phyloP scores from a whole-genome alignment of 1,284 basidiomycete species.

The Papiliotrema fonsecae region DNA sequence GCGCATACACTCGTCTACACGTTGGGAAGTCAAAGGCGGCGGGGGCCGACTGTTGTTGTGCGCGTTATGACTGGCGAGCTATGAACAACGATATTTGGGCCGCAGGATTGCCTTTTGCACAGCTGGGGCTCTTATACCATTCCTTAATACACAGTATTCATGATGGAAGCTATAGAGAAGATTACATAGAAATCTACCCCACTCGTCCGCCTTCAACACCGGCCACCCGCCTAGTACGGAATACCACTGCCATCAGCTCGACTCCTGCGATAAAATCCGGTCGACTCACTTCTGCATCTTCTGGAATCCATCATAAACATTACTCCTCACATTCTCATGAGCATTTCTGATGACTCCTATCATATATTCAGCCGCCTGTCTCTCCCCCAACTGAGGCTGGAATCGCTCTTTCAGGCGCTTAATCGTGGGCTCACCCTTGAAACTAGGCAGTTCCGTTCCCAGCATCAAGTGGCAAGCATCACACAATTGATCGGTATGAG shows the following conservation, averaged over 20 bases:
- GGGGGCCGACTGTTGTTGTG: no score
- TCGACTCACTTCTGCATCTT: conserved; percentile 44
- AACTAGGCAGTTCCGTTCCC: conserved; percentile 87
- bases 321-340: conserved; percentile 86
- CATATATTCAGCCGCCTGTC: conserved; percentile 91
- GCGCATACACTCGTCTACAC: no score
- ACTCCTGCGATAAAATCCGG: no score
- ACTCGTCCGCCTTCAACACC: no score
- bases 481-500: conserved; percentile 83
- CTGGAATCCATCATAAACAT: conserved; percentile 80
- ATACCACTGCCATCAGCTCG: conserved; percentile 23
- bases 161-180: no score
- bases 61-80: no score
- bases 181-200: no score
- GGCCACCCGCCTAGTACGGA: conserved; percentile 29
- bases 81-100: no score
- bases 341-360: conserved; percentile 83
- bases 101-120: no score
- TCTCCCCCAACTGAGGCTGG: conserved; percentile 72
- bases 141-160: no score
- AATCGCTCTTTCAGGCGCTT: conserved; percentile 82
- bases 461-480: conserved; percentile 90
- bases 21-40: no score
- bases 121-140: no score
- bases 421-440: conserved; percentile 93